phyloP scores from a whole-genome alignment of 306 rosid species.

The Glycine latifolia region DNA sequence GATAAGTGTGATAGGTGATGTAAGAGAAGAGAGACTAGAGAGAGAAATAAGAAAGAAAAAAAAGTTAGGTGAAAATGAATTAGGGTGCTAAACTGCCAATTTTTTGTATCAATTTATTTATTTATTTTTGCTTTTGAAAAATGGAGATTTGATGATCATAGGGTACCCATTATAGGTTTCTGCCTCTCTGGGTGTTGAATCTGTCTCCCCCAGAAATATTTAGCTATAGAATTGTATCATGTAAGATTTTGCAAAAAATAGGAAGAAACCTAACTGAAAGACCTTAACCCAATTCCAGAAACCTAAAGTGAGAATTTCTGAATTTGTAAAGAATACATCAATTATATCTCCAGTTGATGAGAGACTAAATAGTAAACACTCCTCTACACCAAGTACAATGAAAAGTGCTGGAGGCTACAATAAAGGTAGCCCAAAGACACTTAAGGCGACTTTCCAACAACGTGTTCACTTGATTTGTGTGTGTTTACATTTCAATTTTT shows the following conservation, averaged over 20 bases:
- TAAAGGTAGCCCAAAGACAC: no score
- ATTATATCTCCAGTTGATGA: background rate
- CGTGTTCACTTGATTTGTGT: background rate
- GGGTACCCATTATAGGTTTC: background rate
- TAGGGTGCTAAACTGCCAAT: background rate
- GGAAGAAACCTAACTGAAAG: background rate
- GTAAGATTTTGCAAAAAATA: no score
- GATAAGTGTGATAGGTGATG: no score
- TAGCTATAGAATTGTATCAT: background rate
- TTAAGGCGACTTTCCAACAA: no score
- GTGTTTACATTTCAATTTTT: background rate
- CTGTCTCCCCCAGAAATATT: constrained; percentile 3
- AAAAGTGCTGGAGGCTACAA: no score
- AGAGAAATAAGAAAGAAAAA: background rate
- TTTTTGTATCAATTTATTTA: background rate
- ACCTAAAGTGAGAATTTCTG: no score
- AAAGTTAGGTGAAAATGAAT: background rate
- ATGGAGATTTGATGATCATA: constrained; percentile 1
- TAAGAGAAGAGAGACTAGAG: no score
- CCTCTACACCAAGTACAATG: background rate
- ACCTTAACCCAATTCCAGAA: background rate
- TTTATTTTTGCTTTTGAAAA: background rate
- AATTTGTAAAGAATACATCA: background rate
- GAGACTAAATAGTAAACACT: background rate
- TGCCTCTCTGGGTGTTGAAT: background rate